A percentile compares a stretch with the other conserved stretches of the same genome.
Evolutionary conservation across 2,329 filamentous ascomycete species (phyloP).

Genomic region (Nothophoma quercina): DNA sequence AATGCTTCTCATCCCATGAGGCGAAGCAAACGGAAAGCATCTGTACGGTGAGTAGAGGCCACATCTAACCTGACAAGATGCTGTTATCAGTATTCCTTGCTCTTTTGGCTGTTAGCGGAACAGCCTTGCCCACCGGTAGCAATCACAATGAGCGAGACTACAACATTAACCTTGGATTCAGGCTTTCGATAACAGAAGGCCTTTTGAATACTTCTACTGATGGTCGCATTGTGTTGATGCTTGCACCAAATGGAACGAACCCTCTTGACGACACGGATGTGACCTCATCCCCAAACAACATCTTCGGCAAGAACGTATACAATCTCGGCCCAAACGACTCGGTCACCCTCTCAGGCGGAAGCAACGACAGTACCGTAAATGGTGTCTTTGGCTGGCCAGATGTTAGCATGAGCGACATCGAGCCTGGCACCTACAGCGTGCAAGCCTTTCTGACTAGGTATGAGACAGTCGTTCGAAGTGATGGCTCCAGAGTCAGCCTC

Average conservation of each 20-base stretch:
- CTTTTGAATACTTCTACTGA: conserved; percentile 37
- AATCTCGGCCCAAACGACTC: conserved; percentile 26
- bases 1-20: too few species aligned
- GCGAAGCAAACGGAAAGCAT: too few species aligned
- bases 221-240: conserved; percentile 44
- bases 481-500: conserved; percentile 47
- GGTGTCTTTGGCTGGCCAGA: conserved; percentile 48
- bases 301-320: conserved; percentile 50
- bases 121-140: background rate
- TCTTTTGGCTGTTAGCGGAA: background rate
- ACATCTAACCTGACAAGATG: too few species aligned
- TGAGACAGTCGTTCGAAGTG: conserved; percentile 45
- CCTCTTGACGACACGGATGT: conserved; percentile 50
- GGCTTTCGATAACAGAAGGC: conserved; percentile 37
- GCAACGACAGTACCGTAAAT: conserved; percentile 28
- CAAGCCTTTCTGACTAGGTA: conserved; percentile 49
- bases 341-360: conserved; percentile 40
- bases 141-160: background rate
- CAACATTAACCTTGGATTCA: conserved; percentile 16
- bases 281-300: conserved; percentile 42
- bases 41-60: too few species aligned
- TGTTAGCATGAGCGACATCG: conserved; percentile 40
- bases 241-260: conserved; percentile 45
- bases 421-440: conserved; percentile 42
- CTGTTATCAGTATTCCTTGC: background rate